phyloP scores from a whole-genome alignment of 73 alveolate species.

The Halteria grandinella region DNA sequence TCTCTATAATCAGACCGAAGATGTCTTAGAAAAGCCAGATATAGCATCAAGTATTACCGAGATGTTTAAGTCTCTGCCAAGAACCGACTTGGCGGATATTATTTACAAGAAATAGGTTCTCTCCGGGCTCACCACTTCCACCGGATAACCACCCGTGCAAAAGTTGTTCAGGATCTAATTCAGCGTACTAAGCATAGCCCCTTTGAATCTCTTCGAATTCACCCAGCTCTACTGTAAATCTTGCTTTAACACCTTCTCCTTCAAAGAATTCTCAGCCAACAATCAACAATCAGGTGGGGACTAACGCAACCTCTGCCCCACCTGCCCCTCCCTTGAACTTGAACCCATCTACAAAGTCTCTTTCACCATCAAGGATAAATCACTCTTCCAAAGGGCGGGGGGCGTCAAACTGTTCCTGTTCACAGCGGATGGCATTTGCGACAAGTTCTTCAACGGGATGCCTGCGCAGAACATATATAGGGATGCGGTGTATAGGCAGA shows the following conservation, averaged over 20 bases:
- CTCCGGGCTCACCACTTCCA: no score
- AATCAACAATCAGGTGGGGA: not conserved
- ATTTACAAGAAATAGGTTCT: not conserved
- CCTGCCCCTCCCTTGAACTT: not conserved
- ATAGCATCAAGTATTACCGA: slow-evolving; percentile 28
- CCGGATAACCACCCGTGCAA: not conserved
- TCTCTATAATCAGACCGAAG: not conserved
- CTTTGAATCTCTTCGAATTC: slow-evolving; percentile 15
- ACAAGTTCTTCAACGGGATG: slow-evolving; percentile 60
- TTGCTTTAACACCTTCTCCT: slow-evolving; percentile 20
- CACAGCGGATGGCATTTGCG: slow-evolving; percentile 33
- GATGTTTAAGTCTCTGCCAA: not conserved
- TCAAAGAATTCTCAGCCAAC: not conserved
- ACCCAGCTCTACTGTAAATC: not conserved
- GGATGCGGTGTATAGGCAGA: slow-evolving; percentile 20
- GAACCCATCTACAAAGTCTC: slow-evolving; percentile 8
- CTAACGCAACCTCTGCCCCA: no score
- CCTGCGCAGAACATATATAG: slow-evolving; percentile 50
- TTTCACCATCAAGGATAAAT: slow-evolving; percentile 22
- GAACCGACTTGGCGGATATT: slow-evolving; percentile 22
- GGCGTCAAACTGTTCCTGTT: slow-evolving; percentile 32
- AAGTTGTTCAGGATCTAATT: not conserved
- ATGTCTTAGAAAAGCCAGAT: slow-evolving; percentile 37
- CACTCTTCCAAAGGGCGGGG: slow-evolving; percentile 20
- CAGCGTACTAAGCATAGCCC: slow-evolving; percentile 9